Conservation (phyloP, 768 basidiomycete species). For the Chlorophyllum brunneum region DNA sequence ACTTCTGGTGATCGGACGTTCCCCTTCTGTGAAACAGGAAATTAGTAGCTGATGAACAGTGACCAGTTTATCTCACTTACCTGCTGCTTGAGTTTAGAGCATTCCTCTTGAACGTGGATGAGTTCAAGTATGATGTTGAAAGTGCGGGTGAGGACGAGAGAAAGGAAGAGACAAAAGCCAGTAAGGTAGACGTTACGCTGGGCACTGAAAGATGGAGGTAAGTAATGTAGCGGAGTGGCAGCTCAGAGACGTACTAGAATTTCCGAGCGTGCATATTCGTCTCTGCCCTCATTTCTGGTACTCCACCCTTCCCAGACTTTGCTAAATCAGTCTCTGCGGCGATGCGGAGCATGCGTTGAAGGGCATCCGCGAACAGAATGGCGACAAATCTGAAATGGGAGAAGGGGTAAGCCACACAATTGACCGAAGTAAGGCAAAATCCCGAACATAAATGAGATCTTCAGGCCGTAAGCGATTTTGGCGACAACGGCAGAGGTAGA, state of each 20-base stretch:
- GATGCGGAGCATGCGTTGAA: constrained; percentile 89
- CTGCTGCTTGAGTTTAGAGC: constrained; percentile 73
- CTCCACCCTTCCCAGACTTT: constrained; percentile 48
- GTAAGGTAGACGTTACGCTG: constrained; percentile 93
- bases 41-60: background rate
- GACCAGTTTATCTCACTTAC: constrained; percentile 20
- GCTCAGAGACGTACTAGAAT: constrained; percentile 67
- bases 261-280: constrained; percentile 89
- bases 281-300: constrained; percentile 70
- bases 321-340: constrained; percentile 68
- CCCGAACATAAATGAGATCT: constrained; percentile 89
- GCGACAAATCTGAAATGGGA: constrained; percentile 60
- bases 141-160: constrained; percentile 87
- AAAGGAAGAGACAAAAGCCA: constrained; percentile 92
- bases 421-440: background rate
- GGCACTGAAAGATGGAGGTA: constrained; percentile 41
- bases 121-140: constrained; percentile 93
- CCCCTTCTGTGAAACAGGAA: constrained; percentile 12
- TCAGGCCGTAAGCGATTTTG: constrained; percentile 86
- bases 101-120: constrained; percentile 85
- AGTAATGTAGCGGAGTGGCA: background rate
- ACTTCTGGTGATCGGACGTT: constrained; percentile 34
- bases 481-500: constrained; percentile 68
- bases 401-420: background rate
- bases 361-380: constrained; percentile 85